Evolutionary conservation across 2,329 filamentous ascomycete genomes (phyloP), one percentile per base, ranked within the genome.

Genomic region (Beauveria sp.): DNA sequence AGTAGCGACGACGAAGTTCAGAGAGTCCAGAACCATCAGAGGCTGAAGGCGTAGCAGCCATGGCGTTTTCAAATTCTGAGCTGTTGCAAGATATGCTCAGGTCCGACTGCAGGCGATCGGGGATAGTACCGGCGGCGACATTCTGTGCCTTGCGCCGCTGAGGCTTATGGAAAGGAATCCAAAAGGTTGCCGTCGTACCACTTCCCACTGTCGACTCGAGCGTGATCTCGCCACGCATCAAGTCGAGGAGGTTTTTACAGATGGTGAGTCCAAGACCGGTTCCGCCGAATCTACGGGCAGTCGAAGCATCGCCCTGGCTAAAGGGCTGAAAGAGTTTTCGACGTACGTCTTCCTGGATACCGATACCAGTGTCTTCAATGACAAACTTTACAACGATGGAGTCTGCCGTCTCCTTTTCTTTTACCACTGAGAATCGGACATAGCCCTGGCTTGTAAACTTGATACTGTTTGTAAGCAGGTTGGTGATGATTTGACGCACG

Each of bases 401-500:
- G 8, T 91, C 88, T 0, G 79, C 70, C 0, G 84, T 84, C 69
- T 92, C 87, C 49, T 79, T 81, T 63, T 86, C 81, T 48, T 87
- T 86, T 14, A 78, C 74, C 1, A 90, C 87, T 0, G 81, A 82
- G 65, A 93, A 83, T 53, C 81, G 85, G 26, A 91, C 88, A 61
- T 81, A 82, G 1, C 88, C 88, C 62, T 87, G 81, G 18, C 82
- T 84, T 0, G 88, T 90, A 68, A 91, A 91, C 66, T 90, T 90
- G 74, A 90, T 88, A 64, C 84, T 87, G 71, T 91, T 91, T 2
- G 88, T 91, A 22, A 93, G 76, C 1, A 93, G 76, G 68, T 93
- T 93, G 2, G 88, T 91, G 45, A 93, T 82, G 64, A 96, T 93
- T 69, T 96, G 92, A 53, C 92, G 85, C 38, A 96, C 79, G 42